phyloP scores from a whole-genome alignment of 202 grass and related monocot genomes.

The Panicum virgatum region DNA sequence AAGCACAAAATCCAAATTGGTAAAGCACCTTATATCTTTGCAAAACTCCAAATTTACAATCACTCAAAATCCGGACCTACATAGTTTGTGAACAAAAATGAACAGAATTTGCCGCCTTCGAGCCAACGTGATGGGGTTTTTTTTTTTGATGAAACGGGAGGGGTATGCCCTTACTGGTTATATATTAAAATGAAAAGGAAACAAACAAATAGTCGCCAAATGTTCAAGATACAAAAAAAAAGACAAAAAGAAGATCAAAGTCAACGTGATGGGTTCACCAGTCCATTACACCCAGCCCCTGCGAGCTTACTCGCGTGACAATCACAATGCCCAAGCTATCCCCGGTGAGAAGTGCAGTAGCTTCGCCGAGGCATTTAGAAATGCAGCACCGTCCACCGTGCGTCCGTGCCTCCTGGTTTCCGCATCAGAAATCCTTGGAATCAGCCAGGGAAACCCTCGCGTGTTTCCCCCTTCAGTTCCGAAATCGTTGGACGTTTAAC shows the following conservation, averaged over 20 bases:
- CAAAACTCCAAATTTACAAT: background rate
- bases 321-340: background rate
- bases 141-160: too few relatives aligned
- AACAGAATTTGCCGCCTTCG: background rate
- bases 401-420: background rate
- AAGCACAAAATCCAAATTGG: background rate
- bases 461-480: background rate
- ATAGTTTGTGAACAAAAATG: background rate
- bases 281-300: too few relatives aligned
- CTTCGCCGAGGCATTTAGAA: background rate
- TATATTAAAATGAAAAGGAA: too few relatives aligned
- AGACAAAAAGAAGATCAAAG: too few relatives aligned
- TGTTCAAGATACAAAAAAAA: too few relatives aligned
- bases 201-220: too few relatives aligned
- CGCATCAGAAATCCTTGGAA: background rate
- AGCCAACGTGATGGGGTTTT: background rate
- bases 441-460: background rate
- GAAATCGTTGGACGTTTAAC: background rate
- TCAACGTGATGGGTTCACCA: background rate
- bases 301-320: background rate
- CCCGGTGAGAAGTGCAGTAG: background rate
- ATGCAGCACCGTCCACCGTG: background rate
- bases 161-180: too few relatives aligned
- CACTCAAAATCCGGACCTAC: background rate
- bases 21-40: background rate